Conservation (phyloP, 2,329 filamentous ascomycete genomes). For the Pseudogymnoascus sp. region DNA sequence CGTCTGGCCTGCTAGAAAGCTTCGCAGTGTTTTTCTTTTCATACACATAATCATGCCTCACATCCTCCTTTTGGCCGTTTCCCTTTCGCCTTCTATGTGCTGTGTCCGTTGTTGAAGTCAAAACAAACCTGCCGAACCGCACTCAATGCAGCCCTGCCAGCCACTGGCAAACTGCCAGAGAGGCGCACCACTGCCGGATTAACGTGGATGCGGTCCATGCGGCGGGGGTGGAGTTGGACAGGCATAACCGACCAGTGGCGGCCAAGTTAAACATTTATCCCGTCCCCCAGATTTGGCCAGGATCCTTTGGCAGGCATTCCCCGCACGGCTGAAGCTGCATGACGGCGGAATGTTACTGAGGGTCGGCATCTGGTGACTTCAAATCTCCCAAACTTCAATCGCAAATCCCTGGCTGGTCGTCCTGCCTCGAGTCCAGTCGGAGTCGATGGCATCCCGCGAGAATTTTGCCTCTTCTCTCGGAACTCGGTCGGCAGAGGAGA, state of each 20-base stretch:
- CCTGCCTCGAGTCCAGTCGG: not conserved
- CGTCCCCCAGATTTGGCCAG: not conserved
- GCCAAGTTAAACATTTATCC: slow-evolving; percentile 1
- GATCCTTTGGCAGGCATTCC: slow-evolving; percentile 1
- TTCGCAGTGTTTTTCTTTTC: not conserved
- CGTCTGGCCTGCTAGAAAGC: not conserved
- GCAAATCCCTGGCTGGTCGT: not conserved
- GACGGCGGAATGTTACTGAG: not conserved
- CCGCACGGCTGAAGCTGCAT: not conserved
- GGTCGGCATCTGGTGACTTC: not conserved
- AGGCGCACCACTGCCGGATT: slow-evolving; percentile 8
- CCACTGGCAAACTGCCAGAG: not conserved
- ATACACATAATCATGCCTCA: not conserved
- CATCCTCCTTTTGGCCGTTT: too few species aligned
- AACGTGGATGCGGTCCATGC: slow-evolving; percentile 4
- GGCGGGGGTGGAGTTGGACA: not conserved
- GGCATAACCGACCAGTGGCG: not conserved
- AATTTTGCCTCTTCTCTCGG: not conserved
- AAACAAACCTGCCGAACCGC: not conserved
- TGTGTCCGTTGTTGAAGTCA: not conserved
- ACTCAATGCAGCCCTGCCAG: not conserved
- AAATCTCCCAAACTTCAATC: not conserved
- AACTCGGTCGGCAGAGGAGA: not conserved
- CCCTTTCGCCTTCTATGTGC: not conserved
- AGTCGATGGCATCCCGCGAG: not conserved